These are phyloP conservation scores for Tolypocladium capitatum DNA, from an alignment of 2,329 filamentous ascomycete genomes.

Conservation along the genomic window DNA sequence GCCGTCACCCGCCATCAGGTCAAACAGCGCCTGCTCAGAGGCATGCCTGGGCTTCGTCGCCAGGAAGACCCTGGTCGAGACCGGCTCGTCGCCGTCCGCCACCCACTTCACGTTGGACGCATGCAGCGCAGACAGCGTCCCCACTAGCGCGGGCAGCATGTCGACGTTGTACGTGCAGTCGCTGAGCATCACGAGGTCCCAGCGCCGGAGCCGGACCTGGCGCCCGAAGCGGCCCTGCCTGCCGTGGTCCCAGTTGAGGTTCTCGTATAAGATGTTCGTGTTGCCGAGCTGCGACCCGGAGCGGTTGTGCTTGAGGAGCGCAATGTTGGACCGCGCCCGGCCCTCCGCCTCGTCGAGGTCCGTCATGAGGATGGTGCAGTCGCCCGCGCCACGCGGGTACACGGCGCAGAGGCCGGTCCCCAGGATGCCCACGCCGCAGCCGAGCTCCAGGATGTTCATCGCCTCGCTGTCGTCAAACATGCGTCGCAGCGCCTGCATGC, in stretches of 20 bases:
- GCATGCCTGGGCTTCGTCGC: conserved; percentile 43
- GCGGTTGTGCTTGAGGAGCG: conserved; percentile 9
- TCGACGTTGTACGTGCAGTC: conserved; percentile 51
- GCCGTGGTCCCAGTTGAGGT: conserved; percentile 44
- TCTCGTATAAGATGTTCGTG: conserved; percentile 32
- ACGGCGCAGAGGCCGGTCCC: conserved; percentile 34
- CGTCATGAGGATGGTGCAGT: conserved; percentile 34
- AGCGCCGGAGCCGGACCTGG: conserved; percentile 23
- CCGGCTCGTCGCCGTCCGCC: conserved; percentile 5
- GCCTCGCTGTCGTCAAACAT: conserved; percentile 13
- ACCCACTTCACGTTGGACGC: conserved; percentile 15
- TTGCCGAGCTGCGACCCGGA: conserved; percentile 4
- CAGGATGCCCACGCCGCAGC: conserved; percentile 42
- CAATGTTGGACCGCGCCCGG: conserved; percentile 34
- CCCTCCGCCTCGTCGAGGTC: conserved; percentile 41
- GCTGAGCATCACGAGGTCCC: conserved; percentile 42
- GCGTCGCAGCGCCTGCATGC: conserved; percentile 17
- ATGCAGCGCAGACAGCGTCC: conserved; percentile 38
- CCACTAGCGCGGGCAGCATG: conserved; percentile 37
- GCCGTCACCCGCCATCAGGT: conserved; percentile 27
- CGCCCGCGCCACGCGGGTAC: conserved; percentile 10
- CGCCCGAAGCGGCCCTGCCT: conserved; percentile 29
- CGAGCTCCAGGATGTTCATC: conserved; percentile 38
- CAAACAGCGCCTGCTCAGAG: conserved; percentile 36
- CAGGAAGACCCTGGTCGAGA: conserved; percentile 32